Conservation (phyloP, 805 yeast species). For the Komagataella mondaviorum region DNA sequence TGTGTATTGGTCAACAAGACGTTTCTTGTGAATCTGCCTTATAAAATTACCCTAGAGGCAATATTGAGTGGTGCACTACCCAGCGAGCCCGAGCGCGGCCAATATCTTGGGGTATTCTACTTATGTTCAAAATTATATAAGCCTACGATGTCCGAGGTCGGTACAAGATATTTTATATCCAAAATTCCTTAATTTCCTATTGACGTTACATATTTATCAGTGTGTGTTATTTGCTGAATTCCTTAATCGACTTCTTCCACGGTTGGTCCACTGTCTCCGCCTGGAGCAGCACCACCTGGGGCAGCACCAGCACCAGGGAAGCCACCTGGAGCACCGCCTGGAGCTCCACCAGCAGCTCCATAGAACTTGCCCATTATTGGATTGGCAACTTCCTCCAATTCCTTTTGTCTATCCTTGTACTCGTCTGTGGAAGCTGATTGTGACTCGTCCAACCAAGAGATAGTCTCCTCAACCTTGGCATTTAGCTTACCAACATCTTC, state of each 20-base stretch:
- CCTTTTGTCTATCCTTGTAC: constrained; percentile 79
- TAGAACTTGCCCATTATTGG: constrained; percentile 90
- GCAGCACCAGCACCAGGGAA: constrained; percentile 33
- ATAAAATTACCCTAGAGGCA: neutral
- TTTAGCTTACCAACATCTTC: constrained; percentile 24
- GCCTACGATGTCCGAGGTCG: neutral
- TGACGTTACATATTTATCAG: constrained; percentile 1
- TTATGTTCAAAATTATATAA: neutral
- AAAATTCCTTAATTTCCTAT: neutral
- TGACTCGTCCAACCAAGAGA: constrained; percentile 77
- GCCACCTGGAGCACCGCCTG: constrained; percentile 43
- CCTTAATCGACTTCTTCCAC: constrained; percentile 38
- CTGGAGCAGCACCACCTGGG: constrained; percentile 41
- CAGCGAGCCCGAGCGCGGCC: neutral
- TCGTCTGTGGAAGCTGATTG: constrained; percentile 81
- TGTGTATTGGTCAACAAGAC: neutral
- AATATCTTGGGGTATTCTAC: neutral
- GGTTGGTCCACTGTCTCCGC: constrained; percentile 30
- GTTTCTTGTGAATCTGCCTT: neutral
- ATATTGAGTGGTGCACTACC: neutral
- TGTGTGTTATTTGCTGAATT: constrained; percentile 1
- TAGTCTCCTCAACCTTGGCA: constrained; percentile 65
- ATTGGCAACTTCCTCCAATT: constrained; percentile 78
- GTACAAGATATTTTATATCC: neutral
- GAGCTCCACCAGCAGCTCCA: constrained; percentile 64